A percentile compares a stretch with the other conserved stretches of the same genome.
These are phyloP conservation scores for Graphilbum fragrans DNA, from an alignment of 2,329 filamentous ascomycete genomes.

Conservation along the genomic window DNA sequence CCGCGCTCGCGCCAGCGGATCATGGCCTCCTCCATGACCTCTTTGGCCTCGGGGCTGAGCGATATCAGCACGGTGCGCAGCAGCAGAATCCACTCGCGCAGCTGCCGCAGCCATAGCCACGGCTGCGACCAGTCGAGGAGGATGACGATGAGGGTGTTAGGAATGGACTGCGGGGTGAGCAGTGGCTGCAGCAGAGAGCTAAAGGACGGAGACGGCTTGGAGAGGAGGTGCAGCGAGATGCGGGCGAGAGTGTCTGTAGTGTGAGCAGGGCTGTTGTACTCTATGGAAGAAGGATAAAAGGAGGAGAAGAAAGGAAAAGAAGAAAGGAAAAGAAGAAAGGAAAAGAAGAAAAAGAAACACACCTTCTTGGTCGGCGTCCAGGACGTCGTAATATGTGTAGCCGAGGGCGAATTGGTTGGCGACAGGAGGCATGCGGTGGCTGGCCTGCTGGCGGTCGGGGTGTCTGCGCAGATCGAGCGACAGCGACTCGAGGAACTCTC, in stretches of 20 bases:
- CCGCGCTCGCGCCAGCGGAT: constrained; percentile 65
- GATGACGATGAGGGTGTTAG: constrained; percentile 78
- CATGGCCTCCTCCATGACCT: constrained; percentile 80
- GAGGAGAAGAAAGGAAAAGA: neutral
- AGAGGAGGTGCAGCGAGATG: constrained; percentile 78
- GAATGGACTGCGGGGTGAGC: constrained; percentile 70
- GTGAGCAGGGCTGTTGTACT: neutral
- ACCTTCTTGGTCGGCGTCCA: constrained; percentile 92
- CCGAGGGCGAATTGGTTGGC: constrained; percentile 88
- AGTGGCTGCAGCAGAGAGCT: constrained; percentile 73
- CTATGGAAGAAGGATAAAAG: no score
- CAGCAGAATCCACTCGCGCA: constrained; percentile 81
- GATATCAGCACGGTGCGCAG: constrained; percentile 65
- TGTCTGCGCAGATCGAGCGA: constrained; percentile 38
- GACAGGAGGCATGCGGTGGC: constrained; percentile 54
- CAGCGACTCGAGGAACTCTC: constrained; percentile 64
- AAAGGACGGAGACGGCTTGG: constrained; percentile 74
- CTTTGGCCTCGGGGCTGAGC: constrained; percentile 63
- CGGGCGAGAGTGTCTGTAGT: constrained; percentile 73
- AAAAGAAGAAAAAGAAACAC: constrained; percentile 25
- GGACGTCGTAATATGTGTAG: constrained; percentile 90
- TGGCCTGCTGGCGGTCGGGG: constrained; percentile 38
- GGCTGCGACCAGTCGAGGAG: constrained; percentile 94
- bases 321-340: neutral
- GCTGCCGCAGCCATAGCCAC: constrained; percentile 80